Evolutionary conservation across 495 filamentous ascomycete genomes (phyloP).

Genomic region (Penicillium coffeae): DNA sequence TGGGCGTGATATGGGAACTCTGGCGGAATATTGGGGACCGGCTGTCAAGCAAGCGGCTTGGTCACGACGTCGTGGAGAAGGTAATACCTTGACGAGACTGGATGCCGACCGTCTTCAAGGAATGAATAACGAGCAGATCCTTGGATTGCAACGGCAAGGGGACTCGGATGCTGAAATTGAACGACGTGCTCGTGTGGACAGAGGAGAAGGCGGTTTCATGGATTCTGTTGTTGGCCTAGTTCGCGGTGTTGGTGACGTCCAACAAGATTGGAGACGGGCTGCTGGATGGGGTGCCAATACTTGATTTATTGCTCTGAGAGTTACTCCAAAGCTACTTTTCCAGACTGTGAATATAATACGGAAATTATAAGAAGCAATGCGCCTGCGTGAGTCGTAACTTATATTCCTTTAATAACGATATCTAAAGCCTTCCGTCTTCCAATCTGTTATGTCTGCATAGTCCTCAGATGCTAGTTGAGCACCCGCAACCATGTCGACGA

Average conservation of each 20-base stretch:
- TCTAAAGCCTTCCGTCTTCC: constrained; percentile 50
- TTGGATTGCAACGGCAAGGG: constrained; percentile 2
- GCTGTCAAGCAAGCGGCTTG: constrained; percentile 37
- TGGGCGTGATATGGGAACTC: constrained; percentile 23
- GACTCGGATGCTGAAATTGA: constrained; percentile 23
- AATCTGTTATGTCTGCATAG: constrained; percentile 51
- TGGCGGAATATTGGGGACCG: constrained; percentile 36
- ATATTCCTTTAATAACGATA: constrained; percentile 31
- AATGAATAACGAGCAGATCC: constrained; percentile 15
- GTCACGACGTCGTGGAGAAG: constrained; percentile 14
- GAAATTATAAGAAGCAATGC: too few species aligned
- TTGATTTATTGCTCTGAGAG: too few species aligned
- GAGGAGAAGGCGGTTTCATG: constrained; percentile 26
- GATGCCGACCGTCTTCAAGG: constrained; percentile 24
- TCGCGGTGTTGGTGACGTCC: constrained; percentile 24
- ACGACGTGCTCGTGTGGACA: constrained; percentile 22
- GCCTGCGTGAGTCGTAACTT: too few species aligned
- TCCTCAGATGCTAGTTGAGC: constrained; percentile 33
- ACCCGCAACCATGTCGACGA: constrained; percentile 25
- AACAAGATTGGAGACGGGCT: constrained; percentile 23
- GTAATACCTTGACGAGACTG: constrained; percentile 15
- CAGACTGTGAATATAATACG: too few species aligned
- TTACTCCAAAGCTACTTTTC: too few species aligned
- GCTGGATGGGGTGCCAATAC: constrained; percentile 29
- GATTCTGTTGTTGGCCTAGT: constrained; percentile 28